Conservation (phyloP, 2,329 filamentous ascomycete species). For the Colletotrichum godetiae region DNA sequence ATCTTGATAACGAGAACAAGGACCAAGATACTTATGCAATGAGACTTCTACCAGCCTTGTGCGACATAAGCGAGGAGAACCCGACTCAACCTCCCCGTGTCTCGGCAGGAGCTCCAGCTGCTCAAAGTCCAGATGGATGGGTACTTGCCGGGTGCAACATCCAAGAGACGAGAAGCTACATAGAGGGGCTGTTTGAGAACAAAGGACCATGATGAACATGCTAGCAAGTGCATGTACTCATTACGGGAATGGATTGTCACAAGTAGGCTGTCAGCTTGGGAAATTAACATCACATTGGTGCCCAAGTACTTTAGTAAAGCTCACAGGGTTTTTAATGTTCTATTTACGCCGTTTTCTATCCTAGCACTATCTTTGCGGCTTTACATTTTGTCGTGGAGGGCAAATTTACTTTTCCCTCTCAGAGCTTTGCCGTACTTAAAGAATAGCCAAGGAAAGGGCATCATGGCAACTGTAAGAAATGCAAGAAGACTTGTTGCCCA, state of each 20-base stretch:
- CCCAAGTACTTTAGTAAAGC: background rate
- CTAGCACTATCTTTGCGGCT: background rate
- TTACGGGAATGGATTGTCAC: too few relatives aligned
- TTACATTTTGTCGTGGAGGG: slow-evolving; percentile 37
- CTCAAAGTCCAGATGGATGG: background rate
- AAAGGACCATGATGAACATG: background rate
- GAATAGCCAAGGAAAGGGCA: slow-evolving; percentile 73
- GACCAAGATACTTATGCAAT: background rate
- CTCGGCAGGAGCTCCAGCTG: background rate
- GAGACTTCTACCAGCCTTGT: background rate
- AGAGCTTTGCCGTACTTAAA: slow-evolving; percentile 69
- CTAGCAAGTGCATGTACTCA: too few relatives aligned
- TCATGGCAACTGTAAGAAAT: slow-evolving; percentile 70
- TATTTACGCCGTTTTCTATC: too few relatives aligned
- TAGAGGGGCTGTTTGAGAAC: background rate
- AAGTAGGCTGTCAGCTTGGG: too few relatives aligned
- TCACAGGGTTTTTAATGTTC: too few relatives aligned
- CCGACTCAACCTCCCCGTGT: background rate
- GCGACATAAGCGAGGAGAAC: background rate
- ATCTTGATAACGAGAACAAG: background rate
- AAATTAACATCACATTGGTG: background rate
- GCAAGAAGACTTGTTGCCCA: slow-evolving; percentile 74
- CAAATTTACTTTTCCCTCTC: slow-evolving; percentile 65
- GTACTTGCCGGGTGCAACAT: background rate
- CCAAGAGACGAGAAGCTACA: background rate